Conservation (phyloP, 1,139 yeast genomes). For the Yamadazyma pseudoaaseri region DNA sequence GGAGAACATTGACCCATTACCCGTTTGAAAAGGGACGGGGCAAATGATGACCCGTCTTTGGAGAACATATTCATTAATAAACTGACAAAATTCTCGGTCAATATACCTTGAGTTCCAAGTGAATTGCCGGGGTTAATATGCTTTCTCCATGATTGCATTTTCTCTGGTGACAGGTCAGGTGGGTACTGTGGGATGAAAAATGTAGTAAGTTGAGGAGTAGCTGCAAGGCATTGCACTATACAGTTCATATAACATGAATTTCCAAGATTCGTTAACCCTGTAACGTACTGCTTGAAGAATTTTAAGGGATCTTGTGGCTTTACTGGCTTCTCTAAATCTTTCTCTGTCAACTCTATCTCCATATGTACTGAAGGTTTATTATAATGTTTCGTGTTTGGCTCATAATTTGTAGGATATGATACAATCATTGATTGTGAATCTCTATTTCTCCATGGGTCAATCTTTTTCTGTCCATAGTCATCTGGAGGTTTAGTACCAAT, state of each 20-base stretch:
- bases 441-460: conserved; percentile 1
- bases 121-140: conserved; percentile 75
- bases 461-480: not conserved
- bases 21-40: conserved; percentile 59
- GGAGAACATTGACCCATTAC: conserved; percentile 71
- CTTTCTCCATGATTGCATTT: conserved; percentile 51
- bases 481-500: conserved; percentile 1
- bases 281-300: conserved; percentile 34
- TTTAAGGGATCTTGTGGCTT: conserved; percentile 18
- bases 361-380: not conserved
- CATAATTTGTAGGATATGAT: not conserved
- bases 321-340: no score
- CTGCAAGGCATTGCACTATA: conserved; percentile 75
- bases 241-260: conserved; percentile 96
- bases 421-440: not conserved
- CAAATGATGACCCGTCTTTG: conserved; percentile 46
- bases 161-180: conserved; percentile 18
- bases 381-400: not conserved
- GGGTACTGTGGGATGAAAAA: conserved; percentile 37
- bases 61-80: conserved; percentile 60
- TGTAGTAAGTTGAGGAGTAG: conserved; percentile 40
- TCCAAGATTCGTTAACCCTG: conserved; percentile 79
- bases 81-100: conserved; percentile 72
- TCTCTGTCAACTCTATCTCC: not conserved
- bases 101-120: conserved; percentile 79